These are phyloP conservation scores for Phoma herbarum DNA, from an alignment of 2,329 filamentous ascomycete species.

Conservation along the genomic window DNA sequence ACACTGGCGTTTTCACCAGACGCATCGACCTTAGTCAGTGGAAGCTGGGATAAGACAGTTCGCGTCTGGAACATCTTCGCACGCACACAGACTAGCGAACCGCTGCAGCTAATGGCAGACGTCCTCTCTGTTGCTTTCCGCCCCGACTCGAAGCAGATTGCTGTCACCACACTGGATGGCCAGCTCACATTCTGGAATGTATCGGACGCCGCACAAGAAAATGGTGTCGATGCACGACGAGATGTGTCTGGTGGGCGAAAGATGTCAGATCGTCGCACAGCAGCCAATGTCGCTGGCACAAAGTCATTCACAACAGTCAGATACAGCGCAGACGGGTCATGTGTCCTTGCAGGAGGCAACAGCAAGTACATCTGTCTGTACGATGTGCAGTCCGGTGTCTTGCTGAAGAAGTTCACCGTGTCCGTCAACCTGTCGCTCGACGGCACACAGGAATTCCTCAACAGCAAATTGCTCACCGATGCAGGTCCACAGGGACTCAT, in stretches of 20 bases:
- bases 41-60: slow-evolving; percentile 96
- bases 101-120: slow-evolving; percentile 89
- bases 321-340: slow-evolving; percentile 92
- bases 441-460: slow-evolving; percentile 95
- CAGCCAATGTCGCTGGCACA: slow-evolving; percentile 87
- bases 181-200: slow-evolving; percentile 96
- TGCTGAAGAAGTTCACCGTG: slow-evolving; percentile 95
- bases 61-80: slow-evolving; percentile 96
- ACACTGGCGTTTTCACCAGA: slow-evolving; percentile 88
- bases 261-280: slow-evolving; percentile 84
- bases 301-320: slow-evolving; percentile 89
- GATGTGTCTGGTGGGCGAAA: slow-evolving; percentile 94
- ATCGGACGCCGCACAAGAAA: slow-evolving; percentile 83
- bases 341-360: slow-evolving; percentile 88
- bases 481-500: slow-evolving; percentile 85
- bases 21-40: slow-evolving; percentile 83
- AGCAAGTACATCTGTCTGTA: slow-evolving; percentile 99
- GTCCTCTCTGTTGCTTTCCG: slow-evolving; percentile 86
- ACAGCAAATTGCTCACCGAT: slow-evolving; percentile 90
- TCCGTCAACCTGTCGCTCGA: slow-evolving; percentile 94
- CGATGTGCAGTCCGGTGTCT: slow-evolving; percentile 88
- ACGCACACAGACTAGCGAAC: slow-evolving; percentile 93
- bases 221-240: slow-evolving; percentile 85
- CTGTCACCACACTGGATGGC: slow-evolving; percentile 90
- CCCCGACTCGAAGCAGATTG: slow-evolving; percentile 89